Percentiles rank a stretch among this genome's conserved stretches.
These are phyloP conservation scores for Coemansia javaensis DNA, from an alignment of 192 early-diverging fungal species.

Conservation along the genomic window DNA sequence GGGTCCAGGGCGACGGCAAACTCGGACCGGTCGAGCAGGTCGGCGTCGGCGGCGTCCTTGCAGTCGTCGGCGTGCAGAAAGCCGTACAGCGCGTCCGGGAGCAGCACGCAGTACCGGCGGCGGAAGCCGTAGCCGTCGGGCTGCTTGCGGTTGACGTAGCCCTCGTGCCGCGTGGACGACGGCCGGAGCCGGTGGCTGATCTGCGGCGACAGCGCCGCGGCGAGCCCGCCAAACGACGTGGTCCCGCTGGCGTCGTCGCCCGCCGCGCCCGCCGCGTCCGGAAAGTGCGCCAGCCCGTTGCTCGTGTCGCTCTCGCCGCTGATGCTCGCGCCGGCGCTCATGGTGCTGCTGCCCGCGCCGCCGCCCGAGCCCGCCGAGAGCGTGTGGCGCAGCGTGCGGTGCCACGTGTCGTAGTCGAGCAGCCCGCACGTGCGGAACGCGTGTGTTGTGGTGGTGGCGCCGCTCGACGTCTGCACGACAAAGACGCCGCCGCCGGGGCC, in stretches of 20 bases:
- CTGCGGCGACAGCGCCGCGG: slow-evolving; percentile 21
- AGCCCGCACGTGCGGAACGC: slow-evolving; percentile 21
- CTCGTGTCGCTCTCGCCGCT: slow-evolving; percentile 32
- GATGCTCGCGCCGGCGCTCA: slow-evolving; percentile 35
- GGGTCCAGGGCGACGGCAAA: slow-evolving; percentile 45
- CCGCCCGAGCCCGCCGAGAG: slow-evolving; percentile 14
- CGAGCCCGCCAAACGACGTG: not conserved
- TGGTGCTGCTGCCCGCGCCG: slow-evolving; percentile 16
- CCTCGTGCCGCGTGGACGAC: slow-evolving; percentile 33
- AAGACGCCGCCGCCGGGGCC: slow-evolving; percentile 28
- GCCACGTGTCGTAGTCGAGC: slow-evolving; percentile 44
- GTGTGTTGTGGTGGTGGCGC: slow-evolving; percentile 10
- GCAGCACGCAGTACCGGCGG: slow-evolving; percentile 47
- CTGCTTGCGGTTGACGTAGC: slow-evolving; percentile 47
- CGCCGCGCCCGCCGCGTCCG: slow-evolving; percentile 6
- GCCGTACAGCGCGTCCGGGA: slow-evolving; percentile 25
- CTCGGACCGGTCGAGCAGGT: slow-evolving; percentile 28
- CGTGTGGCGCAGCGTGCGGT: slow-evolving; percentile 29
- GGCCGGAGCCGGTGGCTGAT: slow-evolving; percentile 22
- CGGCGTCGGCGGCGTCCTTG: slow-evolving; percentile 13
- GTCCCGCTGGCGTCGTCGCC: not conserved
- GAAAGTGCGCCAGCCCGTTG: slow-evolving; percentile 9
- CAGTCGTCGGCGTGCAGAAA: slow-evolving; percentile 37
- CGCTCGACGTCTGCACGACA: slow-evolving; percentile 27
- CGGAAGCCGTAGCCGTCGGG: slow-evolving; percentile 49